These are phyloP conservation scores for Trichoderma asperelloides DNA, from an alignment of 495 filamentous ascomycete species.

Conservation along the genomic window DNA sequence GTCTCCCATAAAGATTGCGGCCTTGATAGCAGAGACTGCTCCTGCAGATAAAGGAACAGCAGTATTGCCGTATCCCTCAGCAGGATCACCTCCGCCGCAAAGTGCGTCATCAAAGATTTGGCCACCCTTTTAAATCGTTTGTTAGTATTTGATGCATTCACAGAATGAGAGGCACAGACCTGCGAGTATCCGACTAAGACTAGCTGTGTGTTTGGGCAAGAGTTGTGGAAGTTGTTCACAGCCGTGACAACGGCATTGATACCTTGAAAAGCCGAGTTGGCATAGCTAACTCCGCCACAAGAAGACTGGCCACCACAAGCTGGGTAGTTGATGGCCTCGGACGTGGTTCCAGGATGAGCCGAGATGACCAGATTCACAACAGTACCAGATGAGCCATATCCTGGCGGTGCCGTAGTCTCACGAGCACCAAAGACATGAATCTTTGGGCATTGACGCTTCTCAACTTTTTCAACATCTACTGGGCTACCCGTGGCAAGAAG, in stretches of 20 bases:
- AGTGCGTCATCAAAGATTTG: constrained; percentile 57
- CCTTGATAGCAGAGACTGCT: constrained; percentile 41
- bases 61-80: constrained; percentile 11
- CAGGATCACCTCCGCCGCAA: constrained; percentile 39
- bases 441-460: constrained; percentile 35
- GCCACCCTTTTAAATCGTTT: constrained; percentile 34
- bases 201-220: constrained; percentile 49
- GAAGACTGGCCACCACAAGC: constrained; percentile 46
- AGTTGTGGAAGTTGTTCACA: constrained; percentile 43
- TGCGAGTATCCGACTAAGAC: constrained; percentile 56
- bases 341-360: constrained; percentile 44
- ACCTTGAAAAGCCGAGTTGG: constrained; percentile 41
- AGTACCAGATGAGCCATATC: constrained; percentile 43
- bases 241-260: constrained; percentile 45
- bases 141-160: not conserved
- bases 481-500: constrained; percentile 12
- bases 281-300: constrained; percentile 46
- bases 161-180: constrained; percentile 20
- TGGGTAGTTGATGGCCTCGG: constrained; percentile 51
- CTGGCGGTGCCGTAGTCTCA: constrained; percentile 49
- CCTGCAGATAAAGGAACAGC: constrained; percentile 37
- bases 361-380: constrained; percentile 46
- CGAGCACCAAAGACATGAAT: constrained; percentile 57
- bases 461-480: constrained; percentile 18
- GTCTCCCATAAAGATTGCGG: constrained; percentile 55